A percentile compares a stretch with the other conserved stretches of the same genome.
Evolutionary conservation across 2,329 filamentous ascomycete genomes (phyloP).

Genomic region (Monilinia fructicola): DNA sequence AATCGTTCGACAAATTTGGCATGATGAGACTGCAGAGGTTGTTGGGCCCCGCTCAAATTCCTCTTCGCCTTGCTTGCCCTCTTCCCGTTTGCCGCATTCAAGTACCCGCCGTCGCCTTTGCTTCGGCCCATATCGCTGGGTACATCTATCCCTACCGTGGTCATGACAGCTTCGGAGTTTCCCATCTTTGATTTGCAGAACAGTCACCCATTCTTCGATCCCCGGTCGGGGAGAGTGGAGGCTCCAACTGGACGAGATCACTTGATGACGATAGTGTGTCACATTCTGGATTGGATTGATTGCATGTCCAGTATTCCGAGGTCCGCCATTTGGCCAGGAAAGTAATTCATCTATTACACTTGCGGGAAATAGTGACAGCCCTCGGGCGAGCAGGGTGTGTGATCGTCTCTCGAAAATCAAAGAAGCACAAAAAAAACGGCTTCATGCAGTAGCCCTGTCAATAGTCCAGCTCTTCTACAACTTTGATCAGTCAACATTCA

Average conservation of each 20-base stretch:
- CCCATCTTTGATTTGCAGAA: neutral
- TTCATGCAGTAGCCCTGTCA: slow-evolving; percentile 6
- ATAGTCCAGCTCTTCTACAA: slow-evolving; percentile 7
- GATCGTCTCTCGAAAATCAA: slow-evolving; percentile 14
- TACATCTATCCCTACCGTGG: neutral
- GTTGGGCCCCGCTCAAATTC: neutral
- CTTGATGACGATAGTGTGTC: slow-evolving; percentile 2
- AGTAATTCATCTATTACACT: neutral
- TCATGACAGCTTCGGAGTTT: neutral
- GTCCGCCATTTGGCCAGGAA: neutral
- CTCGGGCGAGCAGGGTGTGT: neutral
- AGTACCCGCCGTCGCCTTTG: slow-evolving; percentile 18
- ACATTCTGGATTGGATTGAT: slow-evolving; percentile 2
- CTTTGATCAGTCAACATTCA: slow-evolving; percentile 10
- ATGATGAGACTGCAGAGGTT: slow-evolving; percentile 10
- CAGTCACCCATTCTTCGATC: slow-evolving; percentile 1
- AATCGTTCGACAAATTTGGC: slow-evolving; percentile 3
- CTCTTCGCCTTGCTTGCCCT: slow-evolving; percentile 3
- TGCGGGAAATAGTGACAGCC: slow-evolving; percentile 3
- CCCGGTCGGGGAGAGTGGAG: neutral
- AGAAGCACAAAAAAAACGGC: slow-evolving; percentile 13
- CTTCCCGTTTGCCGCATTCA: slow-evolving; percentile 19
- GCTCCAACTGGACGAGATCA: slow-evolving; percentile 2
- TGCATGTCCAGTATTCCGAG: slow-evolving; percentile 1
- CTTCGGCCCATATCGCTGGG: slow-evolving; percentile 23